Evolutionary conservation across 805 yeast species (phyloP).

Genomic region (Wickerhamomyces mucosus): DNA sequence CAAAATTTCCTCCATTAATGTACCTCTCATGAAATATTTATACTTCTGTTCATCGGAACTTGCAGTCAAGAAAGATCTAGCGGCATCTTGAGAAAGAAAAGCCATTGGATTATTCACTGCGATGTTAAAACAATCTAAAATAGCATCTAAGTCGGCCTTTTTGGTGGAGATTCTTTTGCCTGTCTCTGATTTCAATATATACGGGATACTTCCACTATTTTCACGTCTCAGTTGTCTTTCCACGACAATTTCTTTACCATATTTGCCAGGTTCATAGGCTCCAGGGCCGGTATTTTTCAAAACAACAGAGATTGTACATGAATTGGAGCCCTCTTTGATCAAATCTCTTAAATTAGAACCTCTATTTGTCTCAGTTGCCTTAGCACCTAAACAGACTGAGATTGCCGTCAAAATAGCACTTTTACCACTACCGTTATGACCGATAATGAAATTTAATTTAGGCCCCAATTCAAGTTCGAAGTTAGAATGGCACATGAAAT

Average conservation of each 20-base stretch:
- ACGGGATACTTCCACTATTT: constrained; percentile 37
- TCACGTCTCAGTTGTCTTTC: constrained; percentile 54
- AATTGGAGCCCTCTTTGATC: constrained; percentile 65
- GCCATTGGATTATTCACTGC: constrained; percentile 88
- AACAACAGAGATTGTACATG: constrained; percentile 58
- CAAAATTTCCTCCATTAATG: constrained; percentile 58
- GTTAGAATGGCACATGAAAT: constrained; percentile 86
- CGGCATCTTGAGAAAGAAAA: constrained; percentile 87
- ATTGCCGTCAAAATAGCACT: constrained; percentile 83
- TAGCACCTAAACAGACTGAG: constrained; percentile 80
- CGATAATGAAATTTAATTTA: constrained; percentile 76
- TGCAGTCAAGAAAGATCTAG: constrained; percentile 78
- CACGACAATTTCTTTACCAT: constrained; percentile 59
- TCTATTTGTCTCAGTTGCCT: constrained; percentile 79
- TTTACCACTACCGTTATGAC: constrained; percentile 88
- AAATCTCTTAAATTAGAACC: constrained; percentile 62
- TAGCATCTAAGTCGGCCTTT: constrained; percentile 55
- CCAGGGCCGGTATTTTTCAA: constrained; percentile 58
- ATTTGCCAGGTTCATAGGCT: constrained; percentile 53
- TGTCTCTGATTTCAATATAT: constrained; percentile 41
- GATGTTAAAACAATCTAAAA: constrained; percentile 62
- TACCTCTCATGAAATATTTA: constrained; percentile 70
- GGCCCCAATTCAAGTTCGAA: constrained; percentile 72
- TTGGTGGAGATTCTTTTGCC: constrained; percentile 50
- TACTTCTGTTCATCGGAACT: constrained; percentile 68